phyloP scores from a whole-genome alignment of 2,329 filamentous ascomycete species.

The Sclerotinia spermophila region DNA sequence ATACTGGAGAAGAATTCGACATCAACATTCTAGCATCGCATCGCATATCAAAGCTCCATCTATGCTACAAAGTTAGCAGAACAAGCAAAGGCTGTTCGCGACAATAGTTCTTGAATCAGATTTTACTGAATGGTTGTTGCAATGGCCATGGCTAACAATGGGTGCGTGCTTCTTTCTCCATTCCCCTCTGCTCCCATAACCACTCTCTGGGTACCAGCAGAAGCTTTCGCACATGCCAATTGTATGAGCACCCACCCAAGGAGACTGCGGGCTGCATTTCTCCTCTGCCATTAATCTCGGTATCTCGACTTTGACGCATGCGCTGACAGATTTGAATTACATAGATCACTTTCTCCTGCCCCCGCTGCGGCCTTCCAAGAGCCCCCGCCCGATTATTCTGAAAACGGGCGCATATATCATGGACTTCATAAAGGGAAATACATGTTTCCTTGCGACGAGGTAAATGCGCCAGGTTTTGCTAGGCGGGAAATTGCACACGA shows the following conservation, averaged over 20 bases:
- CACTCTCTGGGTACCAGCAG: neutral
- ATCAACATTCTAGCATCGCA: neutral
- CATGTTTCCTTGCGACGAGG: constrained; percentile 73
- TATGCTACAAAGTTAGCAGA: constrained; percentile 7
- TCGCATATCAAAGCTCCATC: neutral
- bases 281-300: neutral
- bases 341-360: constrained; percentile 22
- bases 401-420: constrained; percentile 69
- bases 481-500: neutral
- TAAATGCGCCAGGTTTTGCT: constrained; percentile 38
- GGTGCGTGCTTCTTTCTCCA: constrained; percentile 29
- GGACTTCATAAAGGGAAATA: constrained; percentile 66
- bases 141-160: constrained; percentile 33
- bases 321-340: constrained; percentile 23
- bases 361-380: constrained; percentile 10
- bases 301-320: neutral
- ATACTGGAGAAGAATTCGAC: neutral
- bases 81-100: constrained; percentile 15
- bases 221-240: constrained; percentile 6
- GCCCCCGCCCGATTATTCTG: constrained; percentile 45
- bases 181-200: neutral
- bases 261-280: neutral
- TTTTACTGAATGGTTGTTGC: constrained; percentile 30
- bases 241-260: neutral
- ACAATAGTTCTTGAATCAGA: constrained; percentile 3